Conservation (phyloP, 129 eudicot genomes). For the Deinandra increscens region DNA sequence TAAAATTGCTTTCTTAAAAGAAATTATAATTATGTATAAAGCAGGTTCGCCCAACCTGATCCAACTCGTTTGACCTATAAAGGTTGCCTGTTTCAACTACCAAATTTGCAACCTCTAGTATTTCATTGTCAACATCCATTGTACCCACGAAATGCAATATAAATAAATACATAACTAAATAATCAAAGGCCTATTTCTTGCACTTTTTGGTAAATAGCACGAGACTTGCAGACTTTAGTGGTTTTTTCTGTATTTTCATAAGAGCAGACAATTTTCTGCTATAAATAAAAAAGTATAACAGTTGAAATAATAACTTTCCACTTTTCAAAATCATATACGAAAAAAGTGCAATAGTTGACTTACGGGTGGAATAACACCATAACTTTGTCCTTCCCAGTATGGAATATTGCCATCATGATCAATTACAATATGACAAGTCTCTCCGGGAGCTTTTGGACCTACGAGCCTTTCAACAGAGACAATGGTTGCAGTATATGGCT, state of each 20-base stretch:
- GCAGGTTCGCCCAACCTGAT: not conserved
- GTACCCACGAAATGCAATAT: not conserved
- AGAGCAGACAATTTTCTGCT: not conserved
- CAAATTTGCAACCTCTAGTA: not conserved
- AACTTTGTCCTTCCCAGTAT: slow-evolving; percentile 99
- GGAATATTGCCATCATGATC: slow-evolving; percentile 95
- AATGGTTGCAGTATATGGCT: slow-evolving; percentile 89
- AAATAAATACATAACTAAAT: no score
- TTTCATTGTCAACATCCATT: not conserved
- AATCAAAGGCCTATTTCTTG: not conserved
- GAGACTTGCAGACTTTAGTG: not conserved
- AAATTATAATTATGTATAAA: not conserved
- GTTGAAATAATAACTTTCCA: not conserved
- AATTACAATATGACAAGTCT: slow-evolving; percentile 92
- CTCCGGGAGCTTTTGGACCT: slow-evolving; percentile 96
- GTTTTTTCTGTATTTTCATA: not conserved
- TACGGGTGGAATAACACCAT: slow-evolving; percentile 96
- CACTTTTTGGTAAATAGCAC: not conserved
- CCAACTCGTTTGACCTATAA: not conserved
- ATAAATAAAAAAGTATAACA: slow-evolving; percentile 5
- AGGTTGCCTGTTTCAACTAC: not conserved
- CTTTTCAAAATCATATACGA: not conserved
- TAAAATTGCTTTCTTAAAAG: not conserved
- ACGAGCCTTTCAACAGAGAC: slow-evolving; percentile 92
- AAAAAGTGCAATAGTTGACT: slow-evolving; percentile 25